Conservation (phyloP, 208 protist genomes). For the Porcisia deanei region DNA sequence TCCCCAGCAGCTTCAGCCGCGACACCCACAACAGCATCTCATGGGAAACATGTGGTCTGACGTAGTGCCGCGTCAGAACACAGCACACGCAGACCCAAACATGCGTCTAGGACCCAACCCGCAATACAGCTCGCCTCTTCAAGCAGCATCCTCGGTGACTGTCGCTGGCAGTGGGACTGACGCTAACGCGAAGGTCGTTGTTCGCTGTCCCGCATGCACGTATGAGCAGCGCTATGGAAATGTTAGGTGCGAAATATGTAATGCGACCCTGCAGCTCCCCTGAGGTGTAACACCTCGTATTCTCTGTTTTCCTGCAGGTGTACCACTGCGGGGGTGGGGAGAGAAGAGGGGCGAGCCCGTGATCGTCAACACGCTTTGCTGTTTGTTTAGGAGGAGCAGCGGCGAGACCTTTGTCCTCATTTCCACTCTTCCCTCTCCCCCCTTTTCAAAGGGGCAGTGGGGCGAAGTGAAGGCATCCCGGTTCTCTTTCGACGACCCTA, state of each 20-base stretch:
- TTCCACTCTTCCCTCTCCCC: background rate
- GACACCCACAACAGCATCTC: constrained; percentile 3
- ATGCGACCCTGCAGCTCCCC: background rate
- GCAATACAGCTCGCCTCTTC: background rate
- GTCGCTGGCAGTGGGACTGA: background rate
- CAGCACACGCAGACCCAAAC: constrained; percentile 8
- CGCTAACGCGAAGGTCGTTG: constrained; percentile 12
- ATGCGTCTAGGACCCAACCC: background rate
- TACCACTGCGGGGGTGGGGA: no score
- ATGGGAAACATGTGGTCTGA: constrained; percentile 24
- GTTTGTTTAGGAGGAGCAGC: no score
- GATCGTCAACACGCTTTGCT: no score
- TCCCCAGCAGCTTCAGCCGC: background rate
- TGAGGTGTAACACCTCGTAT: background rate
- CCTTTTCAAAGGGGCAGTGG: background rate
- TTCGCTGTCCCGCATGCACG: constrained; percentile 49
- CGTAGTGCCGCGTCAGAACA: background rate
- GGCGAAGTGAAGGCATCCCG: background rate
- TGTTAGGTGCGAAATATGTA: constrained; percentile 23
- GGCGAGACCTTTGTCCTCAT: background rate
- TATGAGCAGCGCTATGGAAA: constrained; percentile 43
- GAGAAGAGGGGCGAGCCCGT: background rate
- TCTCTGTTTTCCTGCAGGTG: background rate
- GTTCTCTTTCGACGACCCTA: background rate
- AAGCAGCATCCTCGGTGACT: background rate